These are phyloP conservation scores for Podila horticola DNA, from an alignment of 192 early-diverging fungal species.

Conservation along the genomic window DNA sequence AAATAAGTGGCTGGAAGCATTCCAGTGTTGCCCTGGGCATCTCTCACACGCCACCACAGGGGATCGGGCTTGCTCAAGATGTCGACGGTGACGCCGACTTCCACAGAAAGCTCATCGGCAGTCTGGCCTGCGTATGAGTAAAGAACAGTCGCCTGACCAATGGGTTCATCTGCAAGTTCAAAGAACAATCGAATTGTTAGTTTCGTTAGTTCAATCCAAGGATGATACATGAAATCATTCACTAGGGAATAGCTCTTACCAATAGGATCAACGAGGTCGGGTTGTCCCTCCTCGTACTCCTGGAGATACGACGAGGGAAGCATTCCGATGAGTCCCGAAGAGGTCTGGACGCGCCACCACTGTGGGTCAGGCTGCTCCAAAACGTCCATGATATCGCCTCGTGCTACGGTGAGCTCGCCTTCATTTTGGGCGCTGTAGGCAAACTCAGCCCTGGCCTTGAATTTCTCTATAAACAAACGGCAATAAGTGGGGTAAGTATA, in stretches of 20 bases:
- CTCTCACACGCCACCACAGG: slow-evolving; percentile 52
- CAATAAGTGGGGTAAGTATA: neutral
- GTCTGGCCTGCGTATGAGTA: slow-evolving; percentile 34
- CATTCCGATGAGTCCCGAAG: slow-evolving; percentile 49
- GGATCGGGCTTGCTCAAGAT: slow-evolving; percentile 59
- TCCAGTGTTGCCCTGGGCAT: slow-evolving; percentile 42
- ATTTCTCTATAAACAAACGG: slow-evolving; percentile 21
- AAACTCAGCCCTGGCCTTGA: slow-evolving; percentile 54
- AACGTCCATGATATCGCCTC: slow-evolving; percentile 70
- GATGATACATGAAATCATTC: no score
- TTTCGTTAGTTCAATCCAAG: neutral
- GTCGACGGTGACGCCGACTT: slow-evolving; percentile 64
- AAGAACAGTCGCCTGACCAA: slow-evolving; percentile 19
- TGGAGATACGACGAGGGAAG: slow-evolving; percentile 63
- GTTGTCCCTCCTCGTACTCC: slow-evolving; percentile 37
- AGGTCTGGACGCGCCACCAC: slow-evolving; percentile 57
- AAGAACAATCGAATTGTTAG: neutral
- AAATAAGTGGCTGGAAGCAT: slow-evolving; percentile 59
- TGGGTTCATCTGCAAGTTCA: slow-evolving; percentile 11
- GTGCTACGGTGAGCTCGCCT: slow-evolving; percentile 71
- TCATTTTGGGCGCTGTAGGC: slow-evolving; percentile 54
- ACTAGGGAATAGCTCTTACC: neutral
- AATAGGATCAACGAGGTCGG: slow-evolving; percentile 15
- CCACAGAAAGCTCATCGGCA: slow-evolving; percentile 71
- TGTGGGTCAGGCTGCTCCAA: slow-evolving; percentile 58